Conservation (phyloP, 805 yeast species). For the Hagleromyces aurorensis region DNA sequence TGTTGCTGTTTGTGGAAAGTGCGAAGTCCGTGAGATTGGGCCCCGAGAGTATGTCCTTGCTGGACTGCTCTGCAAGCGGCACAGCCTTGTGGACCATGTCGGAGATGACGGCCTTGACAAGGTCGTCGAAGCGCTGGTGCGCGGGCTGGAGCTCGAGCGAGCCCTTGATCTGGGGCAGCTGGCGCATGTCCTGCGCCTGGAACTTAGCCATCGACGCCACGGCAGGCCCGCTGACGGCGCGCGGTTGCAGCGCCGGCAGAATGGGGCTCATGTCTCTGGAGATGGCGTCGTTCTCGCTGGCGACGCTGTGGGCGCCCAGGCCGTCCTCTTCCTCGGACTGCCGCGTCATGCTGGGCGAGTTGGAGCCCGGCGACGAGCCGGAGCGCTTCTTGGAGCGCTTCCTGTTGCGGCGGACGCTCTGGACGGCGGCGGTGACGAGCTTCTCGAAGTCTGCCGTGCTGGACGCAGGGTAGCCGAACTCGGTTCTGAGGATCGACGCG, state of each 20-base stretch:
- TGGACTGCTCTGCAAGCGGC: conserved; percentile 19
- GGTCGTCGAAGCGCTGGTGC: conserved; percentile 21
- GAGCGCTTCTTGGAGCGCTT: conserved; percentile 48
- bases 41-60: conserved; percentile 11
- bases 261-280: neutral
- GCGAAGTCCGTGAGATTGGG: conserved; percentile 26
- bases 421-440: conserved; percentile 87
- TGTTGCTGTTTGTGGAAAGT: conserved; percentile 20
- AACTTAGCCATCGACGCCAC: conserved; percentile 6
- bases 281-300: conserved; percentile 8
- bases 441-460: conserved; percentile 73
- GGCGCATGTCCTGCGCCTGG: conserved; percentile 6
- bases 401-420: conserved; percentile 83
- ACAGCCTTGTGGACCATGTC: conserved; percentile 21
- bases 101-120: conserved; percentile 19
- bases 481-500: conserved; percentile 67
- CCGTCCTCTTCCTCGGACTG: conserved; percentile 9
- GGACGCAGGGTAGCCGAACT: conserved; percentile 60
- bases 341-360: conserved; percentile 2
- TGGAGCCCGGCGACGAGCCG: conserved; percentile 3
- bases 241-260: neutral
- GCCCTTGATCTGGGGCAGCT: conserved; percentile 2
- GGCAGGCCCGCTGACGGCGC: conserved; percentile 1
- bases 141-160: conserved; percentile 7
- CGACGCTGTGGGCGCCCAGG: neutral